Conservation (phyloP, 225 moss, liverwort and hornwort species). For the Pseudisothecium myosuroides region DNA sequence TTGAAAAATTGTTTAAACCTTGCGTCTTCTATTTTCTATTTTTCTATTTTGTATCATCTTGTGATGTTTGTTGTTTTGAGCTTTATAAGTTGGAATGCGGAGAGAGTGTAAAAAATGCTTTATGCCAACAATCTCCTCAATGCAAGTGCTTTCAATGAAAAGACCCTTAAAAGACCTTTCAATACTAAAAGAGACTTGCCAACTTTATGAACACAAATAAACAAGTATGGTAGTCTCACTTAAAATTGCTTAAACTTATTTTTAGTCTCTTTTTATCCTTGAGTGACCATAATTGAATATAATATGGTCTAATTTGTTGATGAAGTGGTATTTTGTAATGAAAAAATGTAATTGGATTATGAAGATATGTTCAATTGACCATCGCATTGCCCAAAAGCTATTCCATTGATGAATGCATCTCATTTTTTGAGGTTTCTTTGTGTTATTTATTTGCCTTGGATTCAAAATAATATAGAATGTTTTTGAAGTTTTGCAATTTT, state of each 20-base stretch:
- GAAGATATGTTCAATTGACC: neutral
- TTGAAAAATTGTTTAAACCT: neutral
- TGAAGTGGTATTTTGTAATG: neutral
- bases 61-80: neutral
- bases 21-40: neutral
- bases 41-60: neutral
- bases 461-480: neutral
- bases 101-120: no score
- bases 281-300: neutral
- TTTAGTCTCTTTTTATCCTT: neutral
- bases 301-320: neutral
- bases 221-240: neutral
- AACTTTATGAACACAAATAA: fast-evolving
- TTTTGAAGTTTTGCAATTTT: neutral
- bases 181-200: neutral
- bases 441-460: no score
- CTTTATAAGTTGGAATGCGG: neutral
- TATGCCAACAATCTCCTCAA: neutral
- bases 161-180: neutral
- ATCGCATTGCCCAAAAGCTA: neutral
- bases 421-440: neutral
- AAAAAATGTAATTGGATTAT: neutral
- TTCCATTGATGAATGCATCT: no score
- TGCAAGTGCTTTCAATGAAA: neutral
- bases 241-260: neutral